phyloP scores from a whole-genome alignment of 1,139 yeast genomes.

The Suhomyces bribrorum region DNA sequence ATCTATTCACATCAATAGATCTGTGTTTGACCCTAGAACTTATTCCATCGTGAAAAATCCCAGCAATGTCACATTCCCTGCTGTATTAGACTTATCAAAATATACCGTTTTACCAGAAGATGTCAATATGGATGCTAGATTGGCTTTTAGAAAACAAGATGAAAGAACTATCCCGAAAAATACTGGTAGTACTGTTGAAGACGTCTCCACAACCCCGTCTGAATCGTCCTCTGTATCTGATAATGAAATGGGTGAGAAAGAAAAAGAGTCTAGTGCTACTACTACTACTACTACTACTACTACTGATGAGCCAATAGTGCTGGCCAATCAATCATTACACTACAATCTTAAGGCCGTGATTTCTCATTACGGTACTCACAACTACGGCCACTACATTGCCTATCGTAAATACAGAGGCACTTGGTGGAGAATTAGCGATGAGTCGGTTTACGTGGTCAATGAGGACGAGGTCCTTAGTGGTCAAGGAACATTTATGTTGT shows the following conservation, averaged over 20 bases:
- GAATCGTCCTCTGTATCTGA: constrained; percentile 4
- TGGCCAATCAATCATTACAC: constrained; percentile 38
- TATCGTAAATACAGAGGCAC: constrained; percentile 76
- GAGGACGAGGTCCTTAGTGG: constrained; percentile 78
- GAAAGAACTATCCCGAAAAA: constrained; percentile 15
- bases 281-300: constrained; percentile 1
- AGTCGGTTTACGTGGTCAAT: constrained; percentile 74
- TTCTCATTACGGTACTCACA: constrained; percentile 91
- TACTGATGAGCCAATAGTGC: background rate
- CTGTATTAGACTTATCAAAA: constrained; percentile 61
- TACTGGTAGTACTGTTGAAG: background rate
- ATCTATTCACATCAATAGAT: constrained; percentile 84
- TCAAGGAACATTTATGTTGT: constrained; percentile 90
- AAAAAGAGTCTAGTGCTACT: constrained; percentile 8
- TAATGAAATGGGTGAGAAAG: constrained; percentile 5
- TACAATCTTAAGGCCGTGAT: constrained; percentile 82
- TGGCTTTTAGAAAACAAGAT: constrained; percentile 67
- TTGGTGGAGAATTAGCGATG: constrained; percentile 97
- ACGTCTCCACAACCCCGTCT: constrained; percentile 4
- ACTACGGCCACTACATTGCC: constrained; percentile 92
- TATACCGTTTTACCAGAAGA: constrained; percentile 72
- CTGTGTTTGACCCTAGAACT: constrained; percentile 86
- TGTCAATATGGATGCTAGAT: constrained; percentile 77
- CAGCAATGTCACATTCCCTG: constrained; percentile 77
- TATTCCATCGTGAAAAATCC: constrained; percentile 82